Percentiles rank a stretch among this genome's conserved stretches.
Conservation (phyloP, 441 rosid species). For the Isatis lusitanica region DNA sequence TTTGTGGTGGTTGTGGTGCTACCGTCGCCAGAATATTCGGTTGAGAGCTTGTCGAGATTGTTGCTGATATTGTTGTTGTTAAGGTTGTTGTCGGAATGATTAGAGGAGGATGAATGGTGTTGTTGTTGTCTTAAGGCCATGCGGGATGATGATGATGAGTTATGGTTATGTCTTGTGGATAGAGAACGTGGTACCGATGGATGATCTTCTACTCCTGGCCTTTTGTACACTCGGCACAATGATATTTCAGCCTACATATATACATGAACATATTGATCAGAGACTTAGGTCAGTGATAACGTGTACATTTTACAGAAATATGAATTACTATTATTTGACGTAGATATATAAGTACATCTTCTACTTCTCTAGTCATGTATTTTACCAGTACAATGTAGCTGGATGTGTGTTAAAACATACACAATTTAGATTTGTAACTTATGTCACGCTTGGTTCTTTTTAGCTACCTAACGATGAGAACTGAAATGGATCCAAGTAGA, state of each 20-base stretch:
- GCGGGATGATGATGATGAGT: slow-evolving; percentile 36
- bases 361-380: neutral
- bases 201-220: slow-evolving; percentile 94
- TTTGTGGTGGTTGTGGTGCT: slow-evolving; percentile 48
- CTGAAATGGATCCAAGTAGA: neutral
- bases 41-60: slow-evolving; percentile 33
- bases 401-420: neutral
- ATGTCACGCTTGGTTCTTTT: slow-evolving; percentile 6
- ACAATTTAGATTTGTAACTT: neutral
- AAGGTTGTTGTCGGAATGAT: slow-evolving; percentile 41
- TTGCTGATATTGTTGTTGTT: slow-evolving; percentile 30
- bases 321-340: neutral
- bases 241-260: slow-evolving; percentile 82
- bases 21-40: slow-evolving; percentile 52
- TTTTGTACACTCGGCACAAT: slow-evolving; percentile 91
- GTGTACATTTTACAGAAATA: neutral
- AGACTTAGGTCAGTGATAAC: neutral
- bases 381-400: neutral
- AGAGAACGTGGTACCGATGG: slow-evolving; percentile 84
- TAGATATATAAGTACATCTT: neutral
- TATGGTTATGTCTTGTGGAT: slow-evolving; percentile 43
- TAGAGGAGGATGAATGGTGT: slow-evolving; percentile 30
- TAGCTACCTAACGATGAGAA: slow-evolving; percentile 7
- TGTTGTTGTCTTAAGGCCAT: slow-evolving; percentile 34
- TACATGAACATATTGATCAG: slow-evolving; percentile 7